Evolutionary conservation across 441 rosid genomes (phyloP).

Genomic region (Manihot esculenta): DNA sequence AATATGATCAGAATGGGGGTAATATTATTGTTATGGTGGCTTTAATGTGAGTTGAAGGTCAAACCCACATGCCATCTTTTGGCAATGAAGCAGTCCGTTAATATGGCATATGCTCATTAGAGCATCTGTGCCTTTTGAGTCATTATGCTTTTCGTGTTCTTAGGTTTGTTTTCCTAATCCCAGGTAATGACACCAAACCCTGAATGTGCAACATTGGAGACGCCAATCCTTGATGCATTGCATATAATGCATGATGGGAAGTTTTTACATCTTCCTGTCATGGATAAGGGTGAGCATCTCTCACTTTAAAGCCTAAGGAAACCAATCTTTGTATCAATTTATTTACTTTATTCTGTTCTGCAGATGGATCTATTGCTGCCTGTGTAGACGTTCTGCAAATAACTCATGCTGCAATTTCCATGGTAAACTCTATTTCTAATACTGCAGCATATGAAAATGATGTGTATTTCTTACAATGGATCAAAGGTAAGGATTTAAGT

Average conservation of each 20-base stretch:
- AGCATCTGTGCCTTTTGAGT: neutral
- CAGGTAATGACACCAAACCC: conserved; percentile 91
- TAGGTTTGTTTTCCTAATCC: conserved; percentile 12
- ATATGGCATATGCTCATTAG: neutral
- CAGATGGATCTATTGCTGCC: conserved; percentile 66
- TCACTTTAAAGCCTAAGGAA: conserved; percentile 10
- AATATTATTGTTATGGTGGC: too few relatives aligned
- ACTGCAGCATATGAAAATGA: conserved; percentile 8
- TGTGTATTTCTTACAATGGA: neutral
- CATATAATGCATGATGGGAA: conserved; percentile 93
- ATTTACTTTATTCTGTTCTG: conserved; percentile 21
- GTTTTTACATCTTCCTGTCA: conserved; percentile 86
- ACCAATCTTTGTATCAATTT: conserved; percentile 1
- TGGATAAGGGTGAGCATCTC: conserved; percentile 58
- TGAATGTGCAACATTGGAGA: conserved; percentile 71
- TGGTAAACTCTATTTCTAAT: conserved; percentile 43
- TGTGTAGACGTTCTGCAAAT: conserved; percentile 87
- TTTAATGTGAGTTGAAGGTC: neutral
- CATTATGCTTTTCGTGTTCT: conserved; percentile 7
- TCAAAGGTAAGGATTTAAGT: neutral
- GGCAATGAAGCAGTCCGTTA: neutral
- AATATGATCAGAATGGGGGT: neutral
- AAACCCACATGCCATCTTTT: neutral
- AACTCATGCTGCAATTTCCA: conserved; percentile 87
- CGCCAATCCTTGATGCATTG: conserved; percentile 81